Evolutionary conservation across 805 yeast genomes (phyloP).

Genomic region (Zygotorulaspora danielsina): DNA sequence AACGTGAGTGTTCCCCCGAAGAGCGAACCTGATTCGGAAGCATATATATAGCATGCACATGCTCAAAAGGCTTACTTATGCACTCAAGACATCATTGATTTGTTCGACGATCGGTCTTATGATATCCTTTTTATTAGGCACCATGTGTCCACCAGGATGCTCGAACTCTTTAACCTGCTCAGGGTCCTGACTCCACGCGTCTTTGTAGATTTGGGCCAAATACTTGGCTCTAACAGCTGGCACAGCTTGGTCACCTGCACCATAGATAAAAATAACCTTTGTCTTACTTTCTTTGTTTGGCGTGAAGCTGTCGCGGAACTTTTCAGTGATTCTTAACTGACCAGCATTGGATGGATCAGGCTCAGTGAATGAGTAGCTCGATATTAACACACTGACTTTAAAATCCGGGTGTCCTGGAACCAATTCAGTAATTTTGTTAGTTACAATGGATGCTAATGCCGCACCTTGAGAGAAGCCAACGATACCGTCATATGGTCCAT

Average conservation of each 20-base stretch:
- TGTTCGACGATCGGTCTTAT: slow-evolving; percentile 42
- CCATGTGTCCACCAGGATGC: slow-evolving; percentile 97
- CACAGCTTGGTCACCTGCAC: slow-evolving; percentile 84
- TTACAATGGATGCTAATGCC: slow-evolving; percentile 69
- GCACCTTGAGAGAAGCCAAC: slow-evolving; percentile 96
- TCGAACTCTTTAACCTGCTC: slow-evolving; percentile 46
- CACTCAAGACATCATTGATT: slow-evolving; percentile 24
- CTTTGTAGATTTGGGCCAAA: slow-evolving; percentile 48
- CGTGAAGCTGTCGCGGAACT: slow-evolving; percentile 34
- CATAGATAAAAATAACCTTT: slow-evolving; percentile 69
- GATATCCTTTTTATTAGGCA: slow-evolving; percentile 75
- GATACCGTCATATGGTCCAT: slow-evolving; percentile 84
- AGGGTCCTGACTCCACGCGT: slow-evolving; percentile 36
- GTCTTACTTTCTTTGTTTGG: slow-evolving; percentile 34
- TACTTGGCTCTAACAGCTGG: slow-evolving; percentile 63
- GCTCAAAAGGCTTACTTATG: no score
- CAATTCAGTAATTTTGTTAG: slow-evolving; percentile 53
- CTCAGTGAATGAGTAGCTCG: slow-evolving; percentile 57
- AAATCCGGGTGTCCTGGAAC: slow-evolving; percentile 47
- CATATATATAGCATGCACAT: no score
- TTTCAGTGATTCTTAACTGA: slow-evolving; percentile 37
- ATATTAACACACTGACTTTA: slow-evolving; percentile 70
- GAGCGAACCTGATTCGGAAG: no score
- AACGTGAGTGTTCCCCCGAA: no score
- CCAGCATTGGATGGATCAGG: slow-evolving; percentile 35